A percentile compares a stretch with the other conserved stretches of the same genome.
Conservation (phyloP, 768 basidiomycete species). For the Boletus subparvulus region DNA sequence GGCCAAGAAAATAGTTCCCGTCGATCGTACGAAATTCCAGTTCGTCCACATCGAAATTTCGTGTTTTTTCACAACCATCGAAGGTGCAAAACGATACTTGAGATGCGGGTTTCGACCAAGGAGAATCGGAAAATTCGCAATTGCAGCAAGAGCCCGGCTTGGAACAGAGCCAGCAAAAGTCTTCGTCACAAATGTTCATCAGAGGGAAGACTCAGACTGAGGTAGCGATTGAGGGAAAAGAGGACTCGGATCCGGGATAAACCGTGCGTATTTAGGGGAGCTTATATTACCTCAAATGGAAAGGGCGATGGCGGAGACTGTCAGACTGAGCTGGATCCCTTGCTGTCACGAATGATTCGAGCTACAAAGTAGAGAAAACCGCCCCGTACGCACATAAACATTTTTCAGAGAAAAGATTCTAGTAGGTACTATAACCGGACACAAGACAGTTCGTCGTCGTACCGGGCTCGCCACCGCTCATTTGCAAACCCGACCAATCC, state of each 20-base stretch:
- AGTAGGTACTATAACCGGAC: constrained; percentile 31
- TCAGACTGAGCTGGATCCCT: not conserved
- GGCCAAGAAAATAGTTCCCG: not conserved
- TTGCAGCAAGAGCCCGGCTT: not conserved
- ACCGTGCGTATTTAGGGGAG: not conserved
- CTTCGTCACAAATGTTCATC: constrained; percentile 8
- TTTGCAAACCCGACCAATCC: constrained; percentile 49
- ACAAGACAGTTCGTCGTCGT: constrained; percentile 27
- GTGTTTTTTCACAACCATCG: not conserved
- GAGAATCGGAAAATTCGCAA: not conserved
- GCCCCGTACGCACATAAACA: not conserved
- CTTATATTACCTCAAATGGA: constrained; percentile 6
- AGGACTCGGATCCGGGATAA: not conserved
- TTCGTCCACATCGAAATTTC: not conserved
- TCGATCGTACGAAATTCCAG: not conserved
- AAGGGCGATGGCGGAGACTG: not conserved
- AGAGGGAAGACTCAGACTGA: not conserved
- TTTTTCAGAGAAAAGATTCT: not conserved
- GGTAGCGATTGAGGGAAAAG: not conserved
- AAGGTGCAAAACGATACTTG: not conserved
- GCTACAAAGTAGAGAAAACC: not conserved
- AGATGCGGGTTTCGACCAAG: constrained; percentile 8
- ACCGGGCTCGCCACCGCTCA: constrained; percentile 46
- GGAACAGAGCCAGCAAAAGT: constrained; percentile 10
- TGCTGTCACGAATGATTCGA: no score